Evolutionary conservation across 2,329 filamentous ascomycete genomes (phyloP).

Genomic region (Phyllosticta citriasiana): DNA sequence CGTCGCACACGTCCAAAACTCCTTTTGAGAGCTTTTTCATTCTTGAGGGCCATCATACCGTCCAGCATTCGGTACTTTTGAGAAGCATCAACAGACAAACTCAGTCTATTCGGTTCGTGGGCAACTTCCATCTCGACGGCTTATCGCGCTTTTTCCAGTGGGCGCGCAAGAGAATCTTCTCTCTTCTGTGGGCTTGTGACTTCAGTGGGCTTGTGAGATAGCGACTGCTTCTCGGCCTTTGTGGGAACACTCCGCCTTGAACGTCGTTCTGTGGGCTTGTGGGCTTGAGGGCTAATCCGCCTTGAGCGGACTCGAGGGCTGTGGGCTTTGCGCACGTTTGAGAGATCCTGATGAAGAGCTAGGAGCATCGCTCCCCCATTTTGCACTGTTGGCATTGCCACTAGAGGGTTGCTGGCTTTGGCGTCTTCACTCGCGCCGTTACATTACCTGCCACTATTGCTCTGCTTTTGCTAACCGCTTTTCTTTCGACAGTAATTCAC

Average conservation of each 20-base stretch:
- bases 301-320: constrained; percentile 34
- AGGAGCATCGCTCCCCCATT: constrained; percentile 5
- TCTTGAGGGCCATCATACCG: constrained; percentile 11
- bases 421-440: constrained; percentile 13
- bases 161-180: constrained; percentile 29
- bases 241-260: constrained; percentile 44
- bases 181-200: constrained; percentile 30
- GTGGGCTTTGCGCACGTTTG: constrained; percentile 33
- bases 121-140: constrained; percentile 17
- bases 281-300: constrained; percentile 27
- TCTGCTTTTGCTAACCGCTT: constrained; percentile 4
- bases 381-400: constrained; percentile 4
- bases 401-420: constrained; percentile 8
- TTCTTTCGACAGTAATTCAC: constrained; percentile 4
- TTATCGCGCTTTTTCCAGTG: constrained; percentile 26
- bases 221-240: constrained; percentile 34
- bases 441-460: neutral
- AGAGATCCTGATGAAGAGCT: constrained; percentile 19
- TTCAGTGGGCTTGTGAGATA: constrained; percentile 23
- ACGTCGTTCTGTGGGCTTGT: constrained; percentile 36
- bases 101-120: constrained; percentile 12
- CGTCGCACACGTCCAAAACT: constrained; percentile 8
- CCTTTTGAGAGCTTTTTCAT: neutral
- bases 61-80: constrained; percentile 14
- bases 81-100: constrained; percentile 29